Evolutionary conservation across 2,329 filamentous ascomycete genomes (phyloP).

Genomic region (Arthrobotrys pseudoclavata): DNA sequence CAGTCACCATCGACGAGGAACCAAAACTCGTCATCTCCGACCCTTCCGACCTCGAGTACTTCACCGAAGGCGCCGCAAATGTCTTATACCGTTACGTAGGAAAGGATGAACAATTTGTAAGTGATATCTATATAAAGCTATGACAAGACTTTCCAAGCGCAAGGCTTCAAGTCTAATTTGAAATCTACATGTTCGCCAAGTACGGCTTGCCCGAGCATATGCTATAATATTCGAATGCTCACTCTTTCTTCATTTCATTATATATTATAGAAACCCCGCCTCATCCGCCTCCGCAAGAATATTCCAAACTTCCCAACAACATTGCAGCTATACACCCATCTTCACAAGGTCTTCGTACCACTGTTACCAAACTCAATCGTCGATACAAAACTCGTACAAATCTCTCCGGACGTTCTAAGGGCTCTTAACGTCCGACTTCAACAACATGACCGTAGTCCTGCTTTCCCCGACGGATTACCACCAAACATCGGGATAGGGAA

Average conservation of each 20-base stretch:
- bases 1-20: constrained; percentile 36
- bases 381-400: constrained; percentile 61
- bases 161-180: not conserved
- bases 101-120: constrained; percentile 50
- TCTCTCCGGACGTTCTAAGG: constrained; percentile 61
- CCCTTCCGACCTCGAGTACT: constrained; percentile 63
- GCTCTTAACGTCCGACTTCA: constrained; percentile 60
- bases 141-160: not conserved
- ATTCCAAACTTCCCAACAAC: constrained; percentile 63
- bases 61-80: constrained; percentile 62
- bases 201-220: too few relatives aligned
- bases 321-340: constrained; percentile 61
- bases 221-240: too few relatives aligned
- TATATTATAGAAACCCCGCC: constrained; percentile 58
- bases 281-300: constrained; percentile 63
- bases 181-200: not conserved
- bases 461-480: constrained; percentile 26
- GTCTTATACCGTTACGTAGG: constrained; percentile 63
- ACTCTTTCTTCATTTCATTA: not conserved
- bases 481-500: constrained; percentile 26
- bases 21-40: constrained; percentile 53
- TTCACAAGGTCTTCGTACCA: constrained; percentile 62
- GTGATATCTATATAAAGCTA: constrained; percentile 17
- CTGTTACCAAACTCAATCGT: constrained; percentile 61
- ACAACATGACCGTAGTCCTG: constrained; percentile 38